Evolutionary conservation across 2,329 filamentous ascomycete species (phyloP).

Genomic region (Fusarium sp.): DNA sequence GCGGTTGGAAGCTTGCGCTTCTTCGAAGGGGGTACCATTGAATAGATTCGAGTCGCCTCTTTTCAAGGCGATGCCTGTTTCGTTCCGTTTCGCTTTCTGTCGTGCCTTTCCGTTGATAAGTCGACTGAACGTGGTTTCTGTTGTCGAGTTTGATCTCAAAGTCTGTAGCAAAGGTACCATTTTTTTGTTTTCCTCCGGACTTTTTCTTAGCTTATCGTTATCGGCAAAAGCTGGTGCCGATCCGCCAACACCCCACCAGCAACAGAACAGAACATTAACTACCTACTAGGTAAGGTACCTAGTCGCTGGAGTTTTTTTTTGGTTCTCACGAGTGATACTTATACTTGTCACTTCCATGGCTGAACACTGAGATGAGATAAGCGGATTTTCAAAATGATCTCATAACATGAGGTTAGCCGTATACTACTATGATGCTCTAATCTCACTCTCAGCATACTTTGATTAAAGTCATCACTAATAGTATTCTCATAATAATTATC

Average conservation of each 20-base stretch:
- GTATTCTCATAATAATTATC: not conserved
- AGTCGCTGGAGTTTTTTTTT: not conserved
- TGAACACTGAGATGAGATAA: not conserved
- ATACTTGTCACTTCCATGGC: not conserved
- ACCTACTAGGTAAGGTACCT: too few relatives aligned
- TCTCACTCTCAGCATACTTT: not conserved
- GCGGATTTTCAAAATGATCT: not conserved
- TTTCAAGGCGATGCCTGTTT: not conserved
- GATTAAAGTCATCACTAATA: not conserved
- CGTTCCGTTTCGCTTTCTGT: not conserved
- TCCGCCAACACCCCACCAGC: slow-evolving; percentile 28
- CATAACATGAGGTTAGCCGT: not conserved
- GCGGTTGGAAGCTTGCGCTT: slow-evolving; percentile 52
- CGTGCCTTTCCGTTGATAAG: not conserved
- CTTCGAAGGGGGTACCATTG: slow-evolving; percentile 48
- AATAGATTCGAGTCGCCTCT: slow-evolving; percentile 5
- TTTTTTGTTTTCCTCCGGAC: slow-evolving; percentile 30
- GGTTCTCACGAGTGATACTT: not conserved
- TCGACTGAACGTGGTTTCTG: slow-evolving; percentile 6
- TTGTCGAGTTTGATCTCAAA: slow-evolving; percentile 15
- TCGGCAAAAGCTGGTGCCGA: slow-evolving; percentile 39
- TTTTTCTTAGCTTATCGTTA: slow-evolving; percentile 26
- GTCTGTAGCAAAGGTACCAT: slow-evolving; percentile 21
- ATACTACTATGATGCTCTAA: not conserved
- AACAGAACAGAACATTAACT: too few relatives aligned